Evolutionary conservation across 208 protist species (phyloP).

Genomic region (Wallacemonas sp.): DNA sequence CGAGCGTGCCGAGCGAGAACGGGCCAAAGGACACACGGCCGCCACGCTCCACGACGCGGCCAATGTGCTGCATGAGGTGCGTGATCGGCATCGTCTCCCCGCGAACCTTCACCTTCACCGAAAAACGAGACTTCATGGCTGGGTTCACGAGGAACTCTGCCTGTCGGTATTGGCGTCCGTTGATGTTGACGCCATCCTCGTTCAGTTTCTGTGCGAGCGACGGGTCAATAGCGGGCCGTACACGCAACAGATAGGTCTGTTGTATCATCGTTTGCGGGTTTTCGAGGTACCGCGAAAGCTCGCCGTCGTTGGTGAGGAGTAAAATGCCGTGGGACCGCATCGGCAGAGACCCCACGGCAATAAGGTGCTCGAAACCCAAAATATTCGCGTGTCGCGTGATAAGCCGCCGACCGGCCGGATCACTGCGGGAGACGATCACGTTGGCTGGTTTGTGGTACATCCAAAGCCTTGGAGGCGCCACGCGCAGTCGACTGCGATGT

Average conservation of each 20-base stretch:
- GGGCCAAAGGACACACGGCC: constrained; percentile 87
- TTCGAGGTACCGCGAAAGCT: constrained; percentile 80
- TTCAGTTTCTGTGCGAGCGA: constrained; percentile 86
- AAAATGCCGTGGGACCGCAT: constrained; percentile 82
- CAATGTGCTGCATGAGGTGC: constrained; percentile 84
- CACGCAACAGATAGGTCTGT: constrained; percentile 82
- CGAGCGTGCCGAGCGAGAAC: constrained; percentile 67
- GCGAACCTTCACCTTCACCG: constrained; percentile 81
- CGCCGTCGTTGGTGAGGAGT: constrained; percentile 88
- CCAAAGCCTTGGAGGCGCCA: constrained; percentile 79
- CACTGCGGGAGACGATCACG: constrained; percentile 82
- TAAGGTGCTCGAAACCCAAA: constrained; percentile 85
- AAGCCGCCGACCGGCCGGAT: constrained; percentile 64
- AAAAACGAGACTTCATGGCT: constrained; percentile 73
- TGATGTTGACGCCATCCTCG: constrained; percentile 78
- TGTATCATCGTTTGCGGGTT: constrained; percentile 78
- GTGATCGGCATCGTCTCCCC: constrained; percentile 70
- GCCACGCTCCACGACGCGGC: constrained; percentile 70
- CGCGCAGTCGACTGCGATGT: constrained; percentile 70
- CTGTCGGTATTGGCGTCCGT: constrained; percentile 56
- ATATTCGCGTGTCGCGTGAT: constrained; percentile 81
- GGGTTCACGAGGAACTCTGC: constrained; percentile 85
- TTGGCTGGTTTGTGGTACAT: constrained; percentile 90
- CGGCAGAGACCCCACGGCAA: constrained; percentile 84
- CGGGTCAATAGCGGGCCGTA: constrained; percentile 81